A percentile compares a stretch with the other conserved stretches of the same genome.
Evolutionary conservation across 2,329 filamentous ascomycete species (phyloP).

Genomic region (Aspergillus sp.): DNA sequence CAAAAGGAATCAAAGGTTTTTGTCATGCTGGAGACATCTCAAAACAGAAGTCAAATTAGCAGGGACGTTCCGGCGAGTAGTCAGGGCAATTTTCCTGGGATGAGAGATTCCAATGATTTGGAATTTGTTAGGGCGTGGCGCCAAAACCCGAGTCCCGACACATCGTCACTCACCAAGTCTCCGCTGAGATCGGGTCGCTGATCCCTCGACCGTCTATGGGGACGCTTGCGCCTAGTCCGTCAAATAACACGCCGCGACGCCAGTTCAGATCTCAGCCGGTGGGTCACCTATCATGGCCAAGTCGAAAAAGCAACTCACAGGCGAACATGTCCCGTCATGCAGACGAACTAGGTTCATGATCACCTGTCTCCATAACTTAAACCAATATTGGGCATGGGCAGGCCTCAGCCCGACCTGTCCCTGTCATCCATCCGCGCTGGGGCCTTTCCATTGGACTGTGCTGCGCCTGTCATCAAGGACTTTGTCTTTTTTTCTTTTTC

Average conservation of each 20-base stretch:
- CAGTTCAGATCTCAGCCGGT: conserved; percentile 17
- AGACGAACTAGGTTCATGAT: conserved; percentile 18
- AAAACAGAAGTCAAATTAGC: not conserved
- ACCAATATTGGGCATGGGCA: conserved; percentile 16
- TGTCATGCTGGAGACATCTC: conserved; percentile 15
- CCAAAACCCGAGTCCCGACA: conserved; percentile 11
- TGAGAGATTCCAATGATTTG: conserved; percentile 20
- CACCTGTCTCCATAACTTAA: conserved; percentile 19
- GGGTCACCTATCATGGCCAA: conserved; percentile 15
- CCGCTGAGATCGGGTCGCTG: conserved; percentile 20
- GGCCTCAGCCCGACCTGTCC: conserved; percentile 11
- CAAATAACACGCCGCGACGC: conserved; percentile 13
- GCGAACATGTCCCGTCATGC: conserved; percentile 19
- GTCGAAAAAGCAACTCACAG: conserved; percentile 8
- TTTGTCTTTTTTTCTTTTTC: not conserved
- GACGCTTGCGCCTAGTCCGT: conserved; percentile 15
- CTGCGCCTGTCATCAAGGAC: conserved; percentile 2
- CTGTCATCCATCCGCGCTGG: not conserved
- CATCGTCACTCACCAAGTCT: conserved; percentile 13
- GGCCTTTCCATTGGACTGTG: conserved; percentile 2
- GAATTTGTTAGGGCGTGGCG: conserved; percentile 23
- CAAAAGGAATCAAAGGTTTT: conserved; percentile 3
- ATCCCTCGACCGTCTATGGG: conserved; percentile 9
- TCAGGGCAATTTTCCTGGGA: conserved; percentile 13
- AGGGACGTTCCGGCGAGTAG: not conserved